Percentiles rank a stretch among this genome's conserved stretches.
Evolutionary conservation across 805 yeast species (phyloP).

Genomic region (Saitoella complicata): DNA sequence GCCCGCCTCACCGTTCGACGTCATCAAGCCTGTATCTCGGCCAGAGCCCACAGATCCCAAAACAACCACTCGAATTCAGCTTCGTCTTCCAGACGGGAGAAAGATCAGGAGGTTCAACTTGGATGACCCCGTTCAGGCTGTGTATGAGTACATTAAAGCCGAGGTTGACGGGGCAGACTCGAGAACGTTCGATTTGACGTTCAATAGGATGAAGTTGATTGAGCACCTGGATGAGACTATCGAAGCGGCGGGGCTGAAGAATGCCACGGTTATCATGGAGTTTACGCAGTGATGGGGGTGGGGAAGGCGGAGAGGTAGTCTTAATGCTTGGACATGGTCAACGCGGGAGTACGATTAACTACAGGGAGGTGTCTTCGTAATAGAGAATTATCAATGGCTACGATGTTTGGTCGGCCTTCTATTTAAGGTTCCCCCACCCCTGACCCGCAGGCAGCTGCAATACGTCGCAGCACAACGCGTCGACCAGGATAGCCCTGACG

Average conservation of each 20-base stretch:
- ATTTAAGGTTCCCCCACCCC: no score
- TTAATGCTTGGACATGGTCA: background rate
- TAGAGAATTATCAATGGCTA: no score
- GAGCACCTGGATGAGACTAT: slow-evolving; percentile 39
- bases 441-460: no score
- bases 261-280: slow-evolving; percentile 67
- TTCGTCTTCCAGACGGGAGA: slow-evolving; percentile 74
- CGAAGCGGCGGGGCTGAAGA: slow-evolving; percentile 60
- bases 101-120: slow-evolving; percentile 51
- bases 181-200: slow-evolving; percentile 38
- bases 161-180: slow-evolving; percentile 30
- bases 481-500: no score
- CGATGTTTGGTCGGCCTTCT: no score
- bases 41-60: slow-evolving; percentile 48
- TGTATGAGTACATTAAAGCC: slow-evolving; percentile 55
- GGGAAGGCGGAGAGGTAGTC: background rate
- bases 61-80: slow-evolving; percentile 60
- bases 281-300: background rate
- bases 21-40: slow-evolving; percentile 35
- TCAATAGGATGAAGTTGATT: slow-evolving; percentile 44
- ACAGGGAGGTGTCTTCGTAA: no score
- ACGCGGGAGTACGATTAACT: background rate
- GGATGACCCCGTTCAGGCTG: slow-evolving; percentile 37
- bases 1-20: slow-evolving; percentile 26
- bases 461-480: no score